phyloP scores from a whole-genome alignment of 176 grass and related monocot genomes.

The Sorghum bicolor region Sorghum_bicolor_NCBIv3 NC_012875.2:39729001-39729500 shows the following conservation, averaged over 20 bases:
- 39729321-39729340: conserved; percentile 39
- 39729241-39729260: conserved; percentile 88
- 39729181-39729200: conserved; percentile 94
- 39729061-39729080: conserved; percentile 99
- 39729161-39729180: conserved; percentile 86
- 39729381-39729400: conserved; percentile 42
- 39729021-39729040: conserved; percentile 70
- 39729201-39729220: conserved; percentile 66
- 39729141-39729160: conserved; percentile 80
- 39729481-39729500: conserved; percentile 47
- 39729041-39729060: conserved; percentile 95
- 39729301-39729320: conserved; percentile 33
- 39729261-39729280: conserved; percentile 73
- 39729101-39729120: conserved; percentile 95
- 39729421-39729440: conserved; percentile 35
- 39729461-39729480: conserved; percentile 84
- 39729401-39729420: conserved; percentile 29
- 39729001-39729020: conserved; percentile 30
- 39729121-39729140: conserved; percentile 98
- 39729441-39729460: conserved; percentile 45
- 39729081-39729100: conserved; percentile 86
- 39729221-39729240: conserved; percentile 83
- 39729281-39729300: conserved; percentile 46
- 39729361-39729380: conserved; percentile 35
- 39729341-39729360: conserved; percentile 36